A percentile compares a stretch with the other conserved stretches of the same genome.
Conservation (phyloP, 805 yeast genomes). For the Peterozyma xylosa region DNA sequence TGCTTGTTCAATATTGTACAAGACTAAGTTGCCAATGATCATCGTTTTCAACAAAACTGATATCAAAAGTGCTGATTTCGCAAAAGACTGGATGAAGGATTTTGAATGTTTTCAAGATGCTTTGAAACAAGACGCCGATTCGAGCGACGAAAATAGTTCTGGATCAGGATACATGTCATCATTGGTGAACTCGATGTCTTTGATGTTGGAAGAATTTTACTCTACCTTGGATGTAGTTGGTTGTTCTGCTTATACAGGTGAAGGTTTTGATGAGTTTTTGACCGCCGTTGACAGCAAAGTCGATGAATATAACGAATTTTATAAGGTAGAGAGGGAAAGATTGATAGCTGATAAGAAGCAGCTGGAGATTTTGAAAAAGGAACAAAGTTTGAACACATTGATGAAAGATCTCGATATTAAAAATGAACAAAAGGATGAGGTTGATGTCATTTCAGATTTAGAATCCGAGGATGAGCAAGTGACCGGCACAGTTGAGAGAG, state of each 20-base stretch:
- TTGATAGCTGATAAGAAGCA: conserved; percentile 70
- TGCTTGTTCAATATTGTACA: conserved; percentile 94
- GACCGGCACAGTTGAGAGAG: conserved; percentile 36
- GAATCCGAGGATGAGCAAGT: conserved; percentile 42
- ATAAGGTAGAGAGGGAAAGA: conserved; percentile 80
- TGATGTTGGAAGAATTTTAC: conserved; percentile 94
- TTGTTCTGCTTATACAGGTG: conserved; percentile 91
- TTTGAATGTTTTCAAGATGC: conserved; percentile 88
- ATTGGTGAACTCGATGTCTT: conserved; percentile 86
- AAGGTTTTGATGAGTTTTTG: conserved; percentile 87
- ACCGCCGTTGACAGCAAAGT: conserved; percentile 80
- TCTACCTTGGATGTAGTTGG: conserved; percentile 86
- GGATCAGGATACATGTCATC: conserved; percentile 92
- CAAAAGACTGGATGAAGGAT: conserved; percentile 95
- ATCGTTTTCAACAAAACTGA: conserved; percentile 95
- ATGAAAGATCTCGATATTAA: conserved; percentile 83
- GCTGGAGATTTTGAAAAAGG: conserved; percentile 65
- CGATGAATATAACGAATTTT: conserved; percentile 78
- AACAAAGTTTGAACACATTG: conserved; percentile 59
- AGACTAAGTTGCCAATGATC: conserved; percentile 94
- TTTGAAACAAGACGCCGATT: conserved; percentile 56
- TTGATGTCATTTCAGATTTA: conserved; percentile 44
- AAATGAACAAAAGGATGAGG: conserved; percentile 21
- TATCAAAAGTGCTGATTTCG: conserved; percentile 76
- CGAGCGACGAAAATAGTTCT: conserved; percentile 49